Evolutionary conservation across 768 basidiomycete species (phyloP).

Genomic region (Leccinum boreale): DNA sequence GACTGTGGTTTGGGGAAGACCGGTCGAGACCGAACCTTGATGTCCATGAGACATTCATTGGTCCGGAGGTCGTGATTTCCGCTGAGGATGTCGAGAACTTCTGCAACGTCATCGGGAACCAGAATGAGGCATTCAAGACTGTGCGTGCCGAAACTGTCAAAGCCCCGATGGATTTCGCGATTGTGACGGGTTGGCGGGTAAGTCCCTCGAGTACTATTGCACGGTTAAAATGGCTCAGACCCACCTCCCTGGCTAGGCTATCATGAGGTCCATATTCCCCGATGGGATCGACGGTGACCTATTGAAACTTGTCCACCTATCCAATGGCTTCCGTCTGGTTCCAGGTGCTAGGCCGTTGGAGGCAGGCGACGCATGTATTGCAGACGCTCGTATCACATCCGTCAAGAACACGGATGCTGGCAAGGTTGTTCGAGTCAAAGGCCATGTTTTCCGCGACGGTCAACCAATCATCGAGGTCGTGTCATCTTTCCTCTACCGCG

Average conservation of each 20-base stretch:
- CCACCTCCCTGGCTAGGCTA: constrained; percentile 58
- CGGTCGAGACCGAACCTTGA: constrained; percentile 73
- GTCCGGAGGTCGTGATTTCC: constrained; percentile 81
- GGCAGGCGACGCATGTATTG: constrained; percentile 87
- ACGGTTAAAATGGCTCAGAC: constrained; percentile 9
- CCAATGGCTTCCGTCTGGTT: constrained; percentile 92
- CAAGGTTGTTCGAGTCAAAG: constrained; percentile 90
- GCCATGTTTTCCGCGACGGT: constrained; percentile 71
- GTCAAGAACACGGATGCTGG: constrained; percentile 89
- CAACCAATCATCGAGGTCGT: constrained; percentile 88
- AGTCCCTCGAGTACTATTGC: constrained; percentile 24
- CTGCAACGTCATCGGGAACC: constrained; percentile 91
- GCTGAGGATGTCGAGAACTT: constrained; percentile 80
- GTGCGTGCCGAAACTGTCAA: constrained; percentile 63
- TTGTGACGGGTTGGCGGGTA: constrained; percentile 98
- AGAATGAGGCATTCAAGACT: constrained; percentile 85
- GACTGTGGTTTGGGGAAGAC: constrained; percentile 93
- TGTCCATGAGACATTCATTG: constrained; percentile 77
- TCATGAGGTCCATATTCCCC: constrained; percentile 99
- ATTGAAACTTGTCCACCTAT: constrained; percentile 93
- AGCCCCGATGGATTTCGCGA: constrained; percentile 98
- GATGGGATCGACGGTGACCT: constrained; percentile 87
- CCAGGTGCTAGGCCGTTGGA: constrained; percentile 72
- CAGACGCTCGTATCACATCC: constrained; percentile 84
- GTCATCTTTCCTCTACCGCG: constrained; percentile 96